Conservation (phyloP, 192 early-diverging fungal genomes). For the Phycomyces nitens region DNA sequence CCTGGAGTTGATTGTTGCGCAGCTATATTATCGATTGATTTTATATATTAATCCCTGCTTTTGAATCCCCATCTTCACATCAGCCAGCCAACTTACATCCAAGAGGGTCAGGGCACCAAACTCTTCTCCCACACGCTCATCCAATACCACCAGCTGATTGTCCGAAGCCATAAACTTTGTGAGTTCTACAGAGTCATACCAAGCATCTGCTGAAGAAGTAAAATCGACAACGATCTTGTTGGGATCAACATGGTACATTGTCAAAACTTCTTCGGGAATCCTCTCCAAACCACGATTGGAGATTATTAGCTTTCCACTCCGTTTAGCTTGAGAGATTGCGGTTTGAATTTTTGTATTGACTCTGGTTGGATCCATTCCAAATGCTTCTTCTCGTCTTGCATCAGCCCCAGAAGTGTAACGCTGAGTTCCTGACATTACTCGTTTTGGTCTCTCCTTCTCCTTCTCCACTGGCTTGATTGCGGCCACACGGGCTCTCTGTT, state of each 20-base stretch:
- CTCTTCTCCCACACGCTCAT: conserved; percentile 44
- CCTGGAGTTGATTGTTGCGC: conserved; percentile 42
- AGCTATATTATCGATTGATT: conserved; percentile 31
- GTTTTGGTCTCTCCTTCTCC: background rate
- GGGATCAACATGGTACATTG: conserved; percentile 55
- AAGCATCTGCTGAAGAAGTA: conserved; percentile 36
- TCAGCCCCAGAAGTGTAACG: conserved; percentile 1
- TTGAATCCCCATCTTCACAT: background rate
- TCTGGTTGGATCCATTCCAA: background rate
- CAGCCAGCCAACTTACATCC: conserved; percentile 42
- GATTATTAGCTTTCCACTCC: conserved; percentile 42
- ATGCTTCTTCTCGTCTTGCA: background rate
- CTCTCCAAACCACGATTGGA: conserved; percentile 43
- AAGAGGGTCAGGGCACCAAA: conserved; percentile 43
- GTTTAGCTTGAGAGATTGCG: conserved; percentile 29
- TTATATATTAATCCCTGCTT: background rate
- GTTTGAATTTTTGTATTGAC: conserved; percentile 13
- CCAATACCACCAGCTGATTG: conserved; percentile 44
- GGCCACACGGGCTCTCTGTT: conserved; percentile 23
- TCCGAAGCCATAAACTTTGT: conserved; percentile 49
- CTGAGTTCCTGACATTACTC: conserved; percentile 20
- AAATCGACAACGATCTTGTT: conserved; percentile 48
- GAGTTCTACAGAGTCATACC: conserved; percentile 53
- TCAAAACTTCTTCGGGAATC: conserved; percentile 50
- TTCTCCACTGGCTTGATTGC: background rate